A percentile compares a stretch with the other conserved stretches of the same genome.
Conservation (phyloP, 208 protist genomes). For the Trichomonas vaginalis region DNA sequence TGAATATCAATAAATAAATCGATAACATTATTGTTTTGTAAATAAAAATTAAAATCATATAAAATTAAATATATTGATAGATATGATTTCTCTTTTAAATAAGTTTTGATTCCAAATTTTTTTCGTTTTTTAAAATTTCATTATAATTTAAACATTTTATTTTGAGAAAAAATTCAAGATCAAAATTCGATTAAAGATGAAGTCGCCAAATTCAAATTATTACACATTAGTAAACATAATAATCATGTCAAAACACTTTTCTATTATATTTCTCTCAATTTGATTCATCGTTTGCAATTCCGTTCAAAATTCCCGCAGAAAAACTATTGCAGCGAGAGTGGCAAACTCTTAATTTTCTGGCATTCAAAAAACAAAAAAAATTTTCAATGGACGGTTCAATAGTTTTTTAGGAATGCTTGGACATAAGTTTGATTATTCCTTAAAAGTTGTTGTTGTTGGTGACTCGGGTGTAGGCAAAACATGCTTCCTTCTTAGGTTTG, state of each 20-base stretch:
- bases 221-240: not conserved
- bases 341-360: not conserved
- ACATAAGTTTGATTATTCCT: not conserved
- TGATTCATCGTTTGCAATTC: not conserved
- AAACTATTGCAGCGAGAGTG: not conserved
- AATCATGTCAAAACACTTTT: not conserved
- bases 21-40: no score
- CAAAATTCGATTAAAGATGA: not conserved
- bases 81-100: not conserved
- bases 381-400: not conserved
- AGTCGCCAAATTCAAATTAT: not conserved
- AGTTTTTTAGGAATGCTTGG: not conserved
- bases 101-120: not conserved
- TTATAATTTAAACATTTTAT: not conserved
- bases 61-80: not conserved
- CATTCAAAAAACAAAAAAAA: not conserved
- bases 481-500: not conserved
- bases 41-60: no score
- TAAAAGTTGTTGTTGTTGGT: not conserved
- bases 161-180: not conserved
- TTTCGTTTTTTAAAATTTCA: not conserved
- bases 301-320: not conserved
- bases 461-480: slow-evolving; percentile 17
- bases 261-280: not conserved
- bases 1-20: no score